Percentiles rank a stretch among this genome's conserved stretches.
phyloP scores from a whole-genome alignment of 106 monocot species.

The Cymbidium sinense region DNA sequence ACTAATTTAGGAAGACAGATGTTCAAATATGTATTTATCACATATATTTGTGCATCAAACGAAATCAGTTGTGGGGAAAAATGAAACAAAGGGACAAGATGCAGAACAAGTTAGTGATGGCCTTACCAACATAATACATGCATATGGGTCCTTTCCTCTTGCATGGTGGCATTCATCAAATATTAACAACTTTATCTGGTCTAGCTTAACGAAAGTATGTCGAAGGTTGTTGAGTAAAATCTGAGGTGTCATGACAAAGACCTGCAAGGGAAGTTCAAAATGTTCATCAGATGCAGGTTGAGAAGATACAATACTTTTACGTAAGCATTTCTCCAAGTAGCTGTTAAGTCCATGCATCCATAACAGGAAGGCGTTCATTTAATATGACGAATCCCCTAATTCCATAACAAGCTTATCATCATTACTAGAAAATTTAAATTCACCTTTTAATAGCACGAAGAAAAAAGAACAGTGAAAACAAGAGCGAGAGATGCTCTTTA shows the following conservation, averaged over 20 bases:
- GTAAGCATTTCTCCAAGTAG: background rate
- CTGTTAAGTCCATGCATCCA: background rate
- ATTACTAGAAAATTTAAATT: no score
- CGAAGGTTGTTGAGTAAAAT: constrained; percentile 53
- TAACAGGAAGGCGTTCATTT: background rate
- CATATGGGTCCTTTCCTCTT: constrained; percentile 49
- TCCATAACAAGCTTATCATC: no score
- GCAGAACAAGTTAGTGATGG: background rate
- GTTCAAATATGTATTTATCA: background rate
- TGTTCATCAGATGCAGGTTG: background rate
- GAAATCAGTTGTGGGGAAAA: background rate
- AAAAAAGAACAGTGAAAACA: background rate
- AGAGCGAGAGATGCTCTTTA: background rate
- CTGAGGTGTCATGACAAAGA: constrained; percentile 62
- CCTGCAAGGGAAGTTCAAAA: constrained; percentile 24
- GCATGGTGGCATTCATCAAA: constrained; percentile 75
- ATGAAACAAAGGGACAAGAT: background rate
- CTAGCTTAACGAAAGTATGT: constrained; percentile 39
- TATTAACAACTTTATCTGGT: constrained; percentile 45
- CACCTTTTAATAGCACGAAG: background rate
- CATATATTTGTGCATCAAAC: background rate
- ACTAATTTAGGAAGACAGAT: background rate
- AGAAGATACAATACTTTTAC: background rate
- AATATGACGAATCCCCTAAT: no score
- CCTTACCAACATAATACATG: constrained; percentile 51